Percentiles rank a stretch among this genome's conserved stretches.
Conservation (phyloP, 495 filamentous ascomycete species). For the Aspergillus biplanus region DNA sequence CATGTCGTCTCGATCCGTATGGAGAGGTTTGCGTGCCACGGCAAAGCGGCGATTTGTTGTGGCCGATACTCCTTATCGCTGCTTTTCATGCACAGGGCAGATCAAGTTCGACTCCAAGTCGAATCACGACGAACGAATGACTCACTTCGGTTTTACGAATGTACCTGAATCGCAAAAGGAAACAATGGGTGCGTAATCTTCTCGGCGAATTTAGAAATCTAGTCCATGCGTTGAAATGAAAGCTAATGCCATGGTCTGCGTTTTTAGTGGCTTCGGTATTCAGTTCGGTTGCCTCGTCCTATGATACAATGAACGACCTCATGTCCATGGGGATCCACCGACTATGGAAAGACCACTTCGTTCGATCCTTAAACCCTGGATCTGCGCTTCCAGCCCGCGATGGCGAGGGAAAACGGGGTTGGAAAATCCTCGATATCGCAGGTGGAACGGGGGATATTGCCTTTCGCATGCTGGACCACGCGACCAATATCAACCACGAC, state of each 20-base stretch:
- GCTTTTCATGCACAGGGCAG: conserved; percentile 57
- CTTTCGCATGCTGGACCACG: conserved; percentile 92
- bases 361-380: conserved; percentile 88
- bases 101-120: conserved; percentile 47
- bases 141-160: conserved; percentile 93
- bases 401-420: conserved; percentile 46
- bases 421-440: conserved; percentile 94
- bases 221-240: not conserved
- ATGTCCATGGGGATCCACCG: conserved; percentile 98
- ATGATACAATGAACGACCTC: conserved; percentile 98
- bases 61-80: conserved; percentile 46
- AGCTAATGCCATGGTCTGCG: conserved; percentile 22
- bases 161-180: conserved; percentile 84
- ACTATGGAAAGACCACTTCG: conserved; percentile 98
- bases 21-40: conserved; percentile 40
- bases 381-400: conserved; percentile 58
- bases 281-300: conserved; percentile 88
- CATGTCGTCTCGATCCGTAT: conserved; percentile 39
- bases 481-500: conserved; percentile 80
- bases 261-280: conserved; percentile 81
- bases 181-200: conserved; percentile 57
- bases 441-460: conserved; percentile 98
- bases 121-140: conserved; percentile 63
- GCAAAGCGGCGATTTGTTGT: conserved; percentile 34
- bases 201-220: not conserved